phyloP scores from a whole-genome alignment of 805 yeast species.

The Geotrichum ghanense region DNA sequence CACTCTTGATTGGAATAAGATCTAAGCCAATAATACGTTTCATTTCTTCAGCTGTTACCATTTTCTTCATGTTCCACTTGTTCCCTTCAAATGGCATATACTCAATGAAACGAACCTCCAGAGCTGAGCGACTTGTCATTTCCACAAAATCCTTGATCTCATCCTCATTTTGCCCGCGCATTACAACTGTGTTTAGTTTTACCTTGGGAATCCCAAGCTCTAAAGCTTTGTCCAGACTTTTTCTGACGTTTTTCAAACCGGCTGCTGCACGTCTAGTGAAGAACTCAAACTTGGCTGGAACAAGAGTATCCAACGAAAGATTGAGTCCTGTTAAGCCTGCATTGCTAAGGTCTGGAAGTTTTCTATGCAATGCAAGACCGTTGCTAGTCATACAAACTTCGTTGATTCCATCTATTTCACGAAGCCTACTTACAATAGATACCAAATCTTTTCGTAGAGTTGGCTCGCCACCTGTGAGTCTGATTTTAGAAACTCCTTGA shows the following conservation, averaged over 20 bases:
- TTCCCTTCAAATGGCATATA: slow-evolving; percentile 52
- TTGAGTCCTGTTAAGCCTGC: slow-evolving; percentile 39
- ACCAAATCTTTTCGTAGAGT: slow-evolving; percentile 41
- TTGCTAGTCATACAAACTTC: slow-evolving; percentile 43
- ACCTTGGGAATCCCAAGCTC: slow-evolving; percentile 34
- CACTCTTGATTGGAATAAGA: slow-evolving; percentile 24
- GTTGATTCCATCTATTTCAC: slow-evolving; percentile 30
- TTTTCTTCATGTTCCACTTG: slow-evolving; percentile 36
- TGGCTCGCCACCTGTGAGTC: slow-evolving; percentile 49
- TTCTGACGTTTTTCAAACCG: slow-evolving; percentile 36
- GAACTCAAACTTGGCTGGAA: slow-evolving; percentile 38
- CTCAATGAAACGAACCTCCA: slow-evolving; percentile 44
- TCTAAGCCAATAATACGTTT: slow-evolving; percentile 23
- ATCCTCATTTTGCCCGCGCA: slow-evolving; percentile 40
- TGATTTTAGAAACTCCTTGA: slow-evolving; percentile 39
- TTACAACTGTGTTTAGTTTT: slow-evolving; percentile 40
- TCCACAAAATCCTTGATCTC: slow-evolving; percentile 38
- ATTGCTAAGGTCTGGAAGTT: slow-evolving; percentile 31
- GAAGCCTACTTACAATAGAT: slow-evolving; percentile 30
- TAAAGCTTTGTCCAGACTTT: slow-evolving; percentile 33
- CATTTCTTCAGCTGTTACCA: slow-evolving; percentile 37
- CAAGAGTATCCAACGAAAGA: slow-evolving; percentile 38
- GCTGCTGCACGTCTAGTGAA: slow-evolving; percentile 35
- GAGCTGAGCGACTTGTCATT: slow-evolving; percentile 28
- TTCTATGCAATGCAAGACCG: slow-evolving; percentile 39